These are phyloP conservation scores for Pinus tabuliformis DNA, from an alignment of 75 land plant genomes.

Conservation along the genomic window DNA sequence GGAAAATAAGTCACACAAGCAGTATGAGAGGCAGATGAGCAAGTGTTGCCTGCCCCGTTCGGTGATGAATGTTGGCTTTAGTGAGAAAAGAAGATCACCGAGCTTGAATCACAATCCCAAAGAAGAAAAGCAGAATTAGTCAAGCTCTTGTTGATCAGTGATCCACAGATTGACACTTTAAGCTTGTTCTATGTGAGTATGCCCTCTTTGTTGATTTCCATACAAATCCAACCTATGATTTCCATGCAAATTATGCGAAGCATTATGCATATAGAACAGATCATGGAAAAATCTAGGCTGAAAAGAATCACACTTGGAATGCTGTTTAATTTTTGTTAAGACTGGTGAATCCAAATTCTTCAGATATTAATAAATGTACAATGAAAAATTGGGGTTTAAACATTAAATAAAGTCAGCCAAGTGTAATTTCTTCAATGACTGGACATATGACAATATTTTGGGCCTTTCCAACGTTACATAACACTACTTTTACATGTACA, in stretches of 20 bases:
- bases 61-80: slow-evolving; percentile 14
- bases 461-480: too few relatives aligned
- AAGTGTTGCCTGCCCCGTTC: slow-evolving; percentile 35
- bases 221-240: slow-evolving; percentile 1
- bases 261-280: neutral
- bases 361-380: too few relatives aligned
- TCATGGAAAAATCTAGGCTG: neutral
- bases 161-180: neutral
- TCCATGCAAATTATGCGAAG: neutral
- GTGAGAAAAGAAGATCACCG: slow-evolving; percentile 20
- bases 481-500: too few relatives aligned
- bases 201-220: neutral
- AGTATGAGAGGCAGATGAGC: slow-evolving; percentile 6
- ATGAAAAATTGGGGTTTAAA: too few relatives aligned
- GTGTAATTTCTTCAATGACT: too few relatives aligned
- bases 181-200: slow-evolving; percentile 3
- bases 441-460: too few relatives aligned
- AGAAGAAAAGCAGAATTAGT: neutral
- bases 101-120: slow-evolving; percentile 9
- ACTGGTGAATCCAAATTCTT: too few relatives aligned
- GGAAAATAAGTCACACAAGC: neutral
- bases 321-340: too few relatives aligned
- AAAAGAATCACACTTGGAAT: neutral
- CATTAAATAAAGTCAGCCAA: too few relatives aligned
- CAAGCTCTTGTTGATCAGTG: neutral